Percentiles rank a stretch among this genome's conserved stretches.
phyloP scores from a whole-genome alignment of 768 basidiomycete genomes.

The Daedaleopsis sinensis region DNA sequence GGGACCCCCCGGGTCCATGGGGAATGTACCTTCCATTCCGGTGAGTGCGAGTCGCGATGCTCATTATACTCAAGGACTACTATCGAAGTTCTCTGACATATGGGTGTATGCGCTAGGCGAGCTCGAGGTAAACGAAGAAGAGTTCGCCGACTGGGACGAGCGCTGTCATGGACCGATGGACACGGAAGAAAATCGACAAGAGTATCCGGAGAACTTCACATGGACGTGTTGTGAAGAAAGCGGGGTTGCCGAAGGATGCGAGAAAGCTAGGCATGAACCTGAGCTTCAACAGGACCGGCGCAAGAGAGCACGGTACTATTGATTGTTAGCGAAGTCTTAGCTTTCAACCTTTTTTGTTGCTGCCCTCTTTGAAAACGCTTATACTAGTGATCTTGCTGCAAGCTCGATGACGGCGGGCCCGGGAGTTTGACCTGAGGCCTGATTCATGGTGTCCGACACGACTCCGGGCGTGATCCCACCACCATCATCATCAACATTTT shows the following conservation, averaged over 20 bases:
- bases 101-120: background rate
- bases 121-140: background rate
- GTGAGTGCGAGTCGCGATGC: background rate
- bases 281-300: background rate
- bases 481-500: no score
- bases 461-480: no score
- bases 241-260: conserved; percentile 40
- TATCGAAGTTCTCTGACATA: background rate
- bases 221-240: conserved; percentile 38
- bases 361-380: background rate
- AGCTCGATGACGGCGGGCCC: no score
- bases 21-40: conserved; percentile 44
- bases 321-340: background rate
- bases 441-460: no score
- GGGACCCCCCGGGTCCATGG: conserved; percentile 32
- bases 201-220: background rate
- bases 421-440: no score
- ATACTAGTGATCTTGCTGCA: no score
- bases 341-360: no score
- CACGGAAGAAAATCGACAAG: background rate
- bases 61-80: no score
- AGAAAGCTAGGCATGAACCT: conserved; percentile 31
- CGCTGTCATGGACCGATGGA: background rate
- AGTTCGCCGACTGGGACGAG: background rate
- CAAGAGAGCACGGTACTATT: conserved; percentile 1